These are phyloP conservation scores for Colletotrichum agaves DNA, from an alignment of 2,329 filamentous ascomycete genomes.

Conservation along the genomic window DNA sequence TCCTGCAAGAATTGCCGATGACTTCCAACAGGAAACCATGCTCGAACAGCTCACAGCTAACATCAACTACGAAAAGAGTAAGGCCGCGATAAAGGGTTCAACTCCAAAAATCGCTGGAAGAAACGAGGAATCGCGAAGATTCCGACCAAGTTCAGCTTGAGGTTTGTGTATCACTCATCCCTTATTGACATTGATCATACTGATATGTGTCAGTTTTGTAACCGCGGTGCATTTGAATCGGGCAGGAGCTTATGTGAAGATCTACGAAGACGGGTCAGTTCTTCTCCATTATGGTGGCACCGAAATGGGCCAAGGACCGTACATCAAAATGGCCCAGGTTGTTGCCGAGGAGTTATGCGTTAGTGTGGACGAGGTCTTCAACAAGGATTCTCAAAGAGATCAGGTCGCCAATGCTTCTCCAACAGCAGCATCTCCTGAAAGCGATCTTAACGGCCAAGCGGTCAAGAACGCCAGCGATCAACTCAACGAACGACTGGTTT, in stretches of 20 bases:
- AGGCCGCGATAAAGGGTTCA: not conserved
- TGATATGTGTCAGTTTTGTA: not conserved
- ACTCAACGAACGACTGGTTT: not conserved
- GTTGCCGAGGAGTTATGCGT: not conserved
- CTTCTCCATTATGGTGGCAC: conserved; percentile 1
- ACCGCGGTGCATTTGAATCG: not conserved
- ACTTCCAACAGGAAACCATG: not conserved
- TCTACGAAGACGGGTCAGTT: not conserved
- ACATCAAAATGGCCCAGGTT: not conserved
- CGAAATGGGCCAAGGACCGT: conserved; percentile 4
- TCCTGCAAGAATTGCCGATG: not conserved
- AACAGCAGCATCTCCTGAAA: conserved; percentile 1
- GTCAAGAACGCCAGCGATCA: conserved; percentile 3
- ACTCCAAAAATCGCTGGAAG: not conserved
- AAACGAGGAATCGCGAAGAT: not conserved
- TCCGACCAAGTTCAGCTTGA: not conserved
- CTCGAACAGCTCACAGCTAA: not conserved
- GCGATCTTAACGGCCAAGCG: conserved; percentile 1
- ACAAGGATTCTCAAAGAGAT: conserved; percentile 4
- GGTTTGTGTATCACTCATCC: not conserved
- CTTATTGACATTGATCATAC: not conserved
- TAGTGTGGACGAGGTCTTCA: conserved; percentile 1
- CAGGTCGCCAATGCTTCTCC: not conserved
- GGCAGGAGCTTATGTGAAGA: conserved; percentile 3
- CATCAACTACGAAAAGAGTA: not conserved